phyloP scores from a whole-genome alignment of 73 alveolate species.

The Paramecium primaurelia region DNA sequence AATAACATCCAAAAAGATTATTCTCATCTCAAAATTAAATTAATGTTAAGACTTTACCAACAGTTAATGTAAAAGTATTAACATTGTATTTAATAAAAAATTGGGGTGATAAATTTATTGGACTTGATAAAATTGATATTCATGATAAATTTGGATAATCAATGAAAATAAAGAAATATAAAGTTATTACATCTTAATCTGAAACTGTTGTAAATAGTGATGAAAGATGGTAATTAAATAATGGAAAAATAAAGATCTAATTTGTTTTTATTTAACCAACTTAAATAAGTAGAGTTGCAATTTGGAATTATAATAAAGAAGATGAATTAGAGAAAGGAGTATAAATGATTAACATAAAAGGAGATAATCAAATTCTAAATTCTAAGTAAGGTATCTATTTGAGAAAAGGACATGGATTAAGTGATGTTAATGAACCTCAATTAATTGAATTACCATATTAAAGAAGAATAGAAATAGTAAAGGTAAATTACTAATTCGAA shows the following conservation, averaged over 20 bases:
- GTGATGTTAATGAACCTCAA: constrained; percentile 65
- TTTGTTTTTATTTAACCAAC: constrained; percentile 65
- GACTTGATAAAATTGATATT: constrained; percentile 75
- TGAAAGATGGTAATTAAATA: constrained; percentile 79
- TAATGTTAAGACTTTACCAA: not conserved
- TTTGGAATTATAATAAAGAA: constrained; percentile 71
- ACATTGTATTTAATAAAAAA: constrained; percentile 62
- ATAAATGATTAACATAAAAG: constrained; percentile 60
- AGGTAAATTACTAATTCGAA: not conserved
- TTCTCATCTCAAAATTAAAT: not conserved
- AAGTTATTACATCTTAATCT: constrained; percentile 66
- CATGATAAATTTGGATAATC: constrained; percentile 65
- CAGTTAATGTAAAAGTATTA: constrained; percentile 59
- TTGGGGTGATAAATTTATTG: constrained; percentile 83
- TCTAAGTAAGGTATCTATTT: constrained; percentile 61
- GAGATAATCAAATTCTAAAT: constrained; percentile 61
- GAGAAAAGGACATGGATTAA: constrained; percentile 75
- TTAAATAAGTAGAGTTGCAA: constrained; percentile 64
- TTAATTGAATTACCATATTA: constrained; percentile 66
- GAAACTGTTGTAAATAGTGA: constrained; percentile 70
- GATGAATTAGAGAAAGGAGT: constrained; percentile 83
- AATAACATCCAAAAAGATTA: not conserved
- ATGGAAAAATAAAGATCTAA: constrained; percentile 58
- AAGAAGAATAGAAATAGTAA: not conserved
- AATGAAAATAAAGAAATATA: not conserved